Base-by-base conservation (phyloP, 2,329 filamentous ascomycete genomes). In the Pyrenochaeta sp. region DNA sequence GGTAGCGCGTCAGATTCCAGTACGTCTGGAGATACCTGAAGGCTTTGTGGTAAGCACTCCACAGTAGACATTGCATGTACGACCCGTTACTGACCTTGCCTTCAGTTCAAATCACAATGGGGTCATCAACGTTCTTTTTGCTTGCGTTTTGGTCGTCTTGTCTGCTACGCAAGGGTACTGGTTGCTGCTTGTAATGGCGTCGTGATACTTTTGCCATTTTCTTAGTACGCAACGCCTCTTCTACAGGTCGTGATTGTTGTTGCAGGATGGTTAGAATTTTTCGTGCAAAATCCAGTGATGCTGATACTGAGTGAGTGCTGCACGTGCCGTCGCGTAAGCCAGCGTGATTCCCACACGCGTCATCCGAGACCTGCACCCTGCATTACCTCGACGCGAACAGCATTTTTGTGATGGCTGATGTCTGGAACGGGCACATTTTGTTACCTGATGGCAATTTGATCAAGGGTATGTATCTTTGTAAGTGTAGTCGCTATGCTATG, bases 401-500 rank as follows among this genome's bases (percentile, higher is more conserved):
- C 17, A 47, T 36, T 20, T 47, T 42, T 41, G 49, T 49, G 36
- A 74, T 75, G 70, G 36, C 62, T 7, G 73, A 75, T 32, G 54
- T 74, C 32, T 75, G 73, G 73, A 66, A 51, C 30, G 74, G 73
- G 31, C 56, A 69, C 6, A 73, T 76, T 29, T 14, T 70, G 35
- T 64, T 76, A 11, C 60, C 70, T 2, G 61, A 71, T 32, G 60
- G 62, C 23, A 56, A 51, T 11, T 37, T 30, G 10, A 54, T 75
- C 3, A 68, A 49, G 49, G 68, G 74, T 73, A 64, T 1, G 21
- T 5, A 1, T 5, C 9, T 2, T 20, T 7, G 20, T 5, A 14
- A 21, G 11, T 23, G 10, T 5, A 14, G 6, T 5, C n/a, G 11
- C 9, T 14, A 20, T n/a, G 18, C 12, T 11, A 7, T 39, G 36